Evolutionary conservation across 805 yeast species (phyloP).

Genomic region (Metschnikowia dekortorum): DNA sequence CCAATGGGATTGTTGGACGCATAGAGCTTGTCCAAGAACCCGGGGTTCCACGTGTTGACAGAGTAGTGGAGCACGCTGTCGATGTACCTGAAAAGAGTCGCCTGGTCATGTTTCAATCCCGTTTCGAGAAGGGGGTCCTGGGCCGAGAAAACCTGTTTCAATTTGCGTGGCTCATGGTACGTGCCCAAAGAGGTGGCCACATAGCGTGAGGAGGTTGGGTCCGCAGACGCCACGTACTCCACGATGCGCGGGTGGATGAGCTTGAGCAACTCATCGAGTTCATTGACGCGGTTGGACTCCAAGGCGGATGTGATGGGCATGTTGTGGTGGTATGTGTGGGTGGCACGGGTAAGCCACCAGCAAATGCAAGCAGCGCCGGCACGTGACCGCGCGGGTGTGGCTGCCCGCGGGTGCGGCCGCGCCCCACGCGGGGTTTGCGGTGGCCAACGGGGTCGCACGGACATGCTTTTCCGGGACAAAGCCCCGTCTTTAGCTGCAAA

Average conservation of each 20-base stretch:
- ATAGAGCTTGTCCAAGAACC: slow-evolving; percentile 77
- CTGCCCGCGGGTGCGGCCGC: background rate
- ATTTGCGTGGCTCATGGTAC: slow-evolving; percentile 45
- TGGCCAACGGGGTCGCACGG: background rate
- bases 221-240: slow-evolving; percentile 48
- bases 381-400: background rate
- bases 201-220: slow-evolving; percentile 27
- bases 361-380: background rate
- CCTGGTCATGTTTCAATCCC: slow-evolving; percentile 35
- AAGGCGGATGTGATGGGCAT: slow-evolving; percentile 21
- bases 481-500: background rate
- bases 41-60: slow-evolving; percentile 83
- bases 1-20: slow-evolving; percentile 88
- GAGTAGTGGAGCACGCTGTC: slow-evolving; percentile 60
- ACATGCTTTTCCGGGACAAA: background rate
- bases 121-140: slow-evolving; percentile 26
- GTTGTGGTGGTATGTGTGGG: background rate
- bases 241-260: slow-evolving; percentile 50
- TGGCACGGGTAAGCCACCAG: background rate
- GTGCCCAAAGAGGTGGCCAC: slow-evolving; percentile 48
- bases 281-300: slow-evolving; percentile 51
- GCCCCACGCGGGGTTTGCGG: too few species aligned
- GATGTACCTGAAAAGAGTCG: slow-evolving; percentile 43
- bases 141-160: slow-evolving; percentile 34
- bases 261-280: slow-evolving; percentile 51